Base-by-base conservation (phyloP, 1,139 yeast species). In the Zhuliangozyma parablackwelliae region DNA sequence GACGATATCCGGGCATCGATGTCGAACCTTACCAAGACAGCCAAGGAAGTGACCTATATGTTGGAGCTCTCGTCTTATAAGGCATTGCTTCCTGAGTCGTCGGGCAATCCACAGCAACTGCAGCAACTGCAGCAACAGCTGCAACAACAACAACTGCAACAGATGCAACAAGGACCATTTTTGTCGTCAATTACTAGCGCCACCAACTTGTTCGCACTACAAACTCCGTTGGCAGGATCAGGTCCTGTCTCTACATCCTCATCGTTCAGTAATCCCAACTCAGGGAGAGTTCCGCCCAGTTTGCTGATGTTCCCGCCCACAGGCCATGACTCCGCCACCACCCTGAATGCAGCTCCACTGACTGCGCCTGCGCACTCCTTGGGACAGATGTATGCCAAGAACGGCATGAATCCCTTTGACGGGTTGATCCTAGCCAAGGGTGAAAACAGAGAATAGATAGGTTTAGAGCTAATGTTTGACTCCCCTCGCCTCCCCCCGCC, bases 21-120 rank as follows among this genome's bases (percentile, higher is more conserved):
- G 64, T 87, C 96, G 0, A 77, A 80, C 26, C 65, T 90, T 40
- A 89, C 97, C 0, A 81, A 88, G 45, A 84, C 90, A 5, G 87
- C 96, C 2, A 90, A 90, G 53, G 97, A 90, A 50, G 86, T 90
- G 10, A 89, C 97, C 0, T 80, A 86, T 10, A 69, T 86, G 48
- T 62, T 89, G 33, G 96, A 89, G 53, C 64, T 65, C 6, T 67
- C 74, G 0, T 63, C 73, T 1, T 69, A 68, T 43, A 66, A 64
- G 42, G 45, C 66, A 5, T 62, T 69, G 53, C 50, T 69, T 1
- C 48, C 50, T 27, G 63, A 57, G 5, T 35, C 54, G 9, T 33
- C 37, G 7, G 27, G 26, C 26, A 26, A 13, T 3, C 23, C 23
- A 29, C 39, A 21, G 31, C 45, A 26, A 29, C 24, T 7, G 24